Conservation (phyloP, 768 basidiomycete genomes). For the Serpula lacrymans region DNA sequence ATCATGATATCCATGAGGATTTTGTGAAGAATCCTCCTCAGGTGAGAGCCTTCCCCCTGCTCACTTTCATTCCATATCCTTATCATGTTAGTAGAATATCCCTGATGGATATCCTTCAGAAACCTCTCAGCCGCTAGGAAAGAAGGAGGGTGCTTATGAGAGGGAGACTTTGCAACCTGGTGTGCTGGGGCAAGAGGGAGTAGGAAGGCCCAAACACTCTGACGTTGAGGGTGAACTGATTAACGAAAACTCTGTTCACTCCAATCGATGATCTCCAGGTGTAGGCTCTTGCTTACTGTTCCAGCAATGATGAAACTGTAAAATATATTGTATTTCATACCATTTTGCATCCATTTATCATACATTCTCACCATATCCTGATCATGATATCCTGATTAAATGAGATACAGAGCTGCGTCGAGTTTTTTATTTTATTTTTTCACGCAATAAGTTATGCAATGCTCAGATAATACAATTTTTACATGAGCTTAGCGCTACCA, state of each 20-base stretch:
- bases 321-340: too few relatives aligned
- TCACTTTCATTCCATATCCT: neutral
- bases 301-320: too few relatives aligned
- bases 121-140: constrained; percentile 6
- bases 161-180: constrained; percentile 10
- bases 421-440: too few relatives aligned
- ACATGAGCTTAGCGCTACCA: constrained; percentile 30
- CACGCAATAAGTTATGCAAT: constrained; percentile 9
- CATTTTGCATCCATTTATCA: too few relatives aligned
- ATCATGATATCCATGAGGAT: constrained; percentile 34
- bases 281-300: too few relatives aligned
- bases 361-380: too few relatives aligned
- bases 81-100: constrained; percentile 12
- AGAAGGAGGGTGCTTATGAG: constrained; percentile 20
- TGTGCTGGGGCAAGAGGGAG: constrained; percentile 16
- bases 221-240: constrained; percentile 14
- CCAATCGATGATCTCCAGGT: too few relatives aligned
- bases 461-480: constrained; percentile 12
- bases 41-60: constrained; percentile 11
- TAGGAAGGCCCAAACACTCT: constrained; percentile 16
- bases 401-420: too few relatives aligned
- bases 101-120: constrained; percentile 6
- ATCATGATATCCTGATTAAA: too few relatives aligned
- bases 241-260: constrained; percentile 22
- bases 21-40: constrained; percentile 27